These are phyloP conservation scores for Globisporangium cederbergense DNA, from an alignment of 352 stramenopile species.

Conservation along the genomic window DNA sequence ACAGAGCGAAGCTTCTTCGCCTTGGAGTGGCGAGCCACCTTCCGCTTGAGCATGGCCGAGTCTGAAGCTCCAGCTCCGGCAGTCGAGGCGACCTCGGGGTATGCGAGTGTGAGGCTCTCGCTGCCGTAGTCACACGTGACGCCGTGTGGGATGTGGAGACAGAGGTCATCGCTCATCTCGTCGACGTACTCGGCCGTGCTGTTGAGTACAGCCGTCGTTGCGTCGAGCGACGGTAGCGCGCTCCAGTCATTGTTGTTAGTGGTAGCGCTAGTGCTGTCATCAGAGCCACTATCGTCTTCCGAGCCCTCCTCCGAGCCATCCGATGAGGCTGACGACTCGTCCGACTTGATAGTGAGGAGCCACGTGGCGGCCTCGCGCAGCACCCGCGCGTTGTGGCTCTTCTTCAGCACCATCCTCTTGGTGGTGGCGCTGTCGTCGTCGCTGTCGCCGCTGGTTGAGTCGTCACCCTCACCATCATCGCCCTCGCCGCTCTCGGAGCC, in stretches of 20 bases:
- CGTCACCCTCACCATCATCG: not conserved
- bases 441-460: slow-evolving; percentile 25
- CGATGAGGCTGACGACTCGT: no score
- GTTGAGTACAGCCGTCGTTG: not conserved
- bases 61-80: not conserved
- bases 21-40: not conserved
- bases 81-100: slow-evolving; percentile 1
- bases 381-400: not conserved
- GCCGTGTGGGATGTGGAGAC: slow-evolving; percentile 12
- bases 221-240: not conserved
- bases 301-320: not conserved
- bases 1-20: not conserved
- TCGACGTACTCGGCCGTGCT: not conserved
- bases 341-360: not conserved
- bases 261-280: no score
- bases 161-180: slow-evolving; percentile 2
- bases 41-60: not conserved
- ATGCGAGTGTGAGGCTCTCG: slow-evolving; percentile 1
- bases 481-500: no score
- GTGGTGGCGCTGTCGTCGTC: slow-evolving; percentile 19
- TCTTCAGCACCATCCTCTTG: not conserved
- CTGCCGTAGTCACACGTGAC: slow-evolving; percentile 10
- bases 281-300: no score
- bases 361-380: not conserved
- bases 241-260: not conserved